Conservation (phyloP, 305 asterid species). For the Rubia occidens region DNA sequence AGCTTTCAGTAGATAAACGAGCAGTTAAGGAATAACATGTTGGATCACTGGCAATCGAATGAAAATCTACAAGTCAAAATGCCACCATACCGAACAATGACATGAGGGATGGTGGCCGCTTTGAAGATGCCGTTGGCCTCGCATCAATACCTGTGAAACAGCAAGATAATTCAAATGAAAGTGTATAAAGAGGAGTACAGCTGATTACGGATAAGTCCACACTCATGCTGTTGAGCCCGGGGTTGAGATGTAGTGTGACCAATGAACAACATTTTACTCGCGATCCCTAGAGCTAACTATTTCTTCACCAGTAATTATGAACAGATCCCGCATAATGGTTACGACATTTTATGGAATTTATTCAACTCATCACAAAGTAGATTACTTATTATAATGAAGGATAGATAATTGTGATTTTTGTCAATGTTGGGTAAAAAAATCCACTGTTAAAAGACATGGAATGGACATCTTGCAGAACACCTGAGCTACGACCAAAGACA, state of each 20-base stretch:
- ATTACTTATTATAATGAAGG: neutral
- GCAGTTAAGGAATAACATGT: no score
- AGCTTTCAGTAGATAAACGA: neutral
- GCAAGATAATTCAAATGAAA: neutral
- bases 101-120: conserved; percentile 63
- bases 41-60: neutral
- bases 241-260: no score
- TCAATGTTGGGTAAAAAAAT: neutral
- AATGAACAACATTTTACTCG: no score
- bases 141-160: conserved; percentile 45
- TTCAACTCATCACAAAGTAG: neutral
- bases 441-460: neutral
- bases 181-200: no score
- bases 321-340: no score
- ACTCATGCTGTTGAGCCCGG: no score
- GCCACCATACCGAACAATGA: conserved; percentile 56
- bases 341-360: no score
- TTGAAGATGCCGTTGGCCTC: conserved; percentile 47
- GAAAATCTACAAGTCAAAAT: conserved; percentile 1
- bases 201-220: no score
- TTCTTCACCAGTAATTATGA: no score
- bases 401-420: neutral
- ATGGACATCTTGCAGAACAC: neutral
- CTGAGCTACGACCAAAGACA: neutral
- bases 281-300: no score